Conservation (phyloP, 495 filamentous ascomycete species). For the Lophiostoma macrostomum region DNA sequence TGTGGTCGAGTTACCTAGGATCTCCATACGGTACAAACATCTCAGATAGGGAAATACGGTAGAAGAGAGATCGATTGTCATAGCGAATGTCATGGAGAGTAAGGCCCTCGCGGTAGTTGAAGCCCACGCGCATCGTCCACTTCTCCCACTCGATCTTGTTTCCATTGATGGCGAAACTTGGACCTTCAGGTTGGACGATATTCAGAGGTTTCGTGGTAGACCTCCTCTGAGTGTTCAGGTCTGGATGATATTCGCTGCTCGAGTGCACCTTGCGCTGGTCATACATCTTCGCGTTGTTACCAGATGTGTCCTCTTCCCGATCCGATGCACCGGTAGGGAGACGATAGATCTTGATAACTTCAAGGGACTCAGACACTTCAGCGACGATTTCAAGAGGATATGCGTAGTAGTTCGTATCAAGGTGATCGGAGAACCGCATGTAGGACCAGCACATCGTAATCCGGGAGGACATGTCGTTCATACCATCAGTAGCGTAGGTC, state of each 20-base stretch:
- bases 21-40: constrained; percentile 65
- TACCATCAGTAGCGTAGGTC: constrained; percentile 45
- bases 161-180: constrained; percentile 30
- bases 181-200: constrained; percentile 36
- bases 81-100: constrained; percentile 53
- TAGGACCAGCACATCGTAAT: constrained; percentile 34
- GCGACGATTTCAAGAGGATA: constrained; percentile 22
- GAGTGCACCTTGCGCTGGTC: constrained; percentile 20
- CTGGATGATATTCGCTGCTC: constrained; percentile 28
- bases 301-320: neutral
- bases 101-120: constrained; percentile 40
- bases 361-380: constrained; percentile 13
- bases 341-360: constrained; percentile 16
- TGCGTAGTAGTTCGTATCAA: constrained; percentile 23
- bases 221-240: neutral
- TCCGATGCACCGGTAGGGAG: too few species aligned
- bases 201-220: constrained; percentile 26
- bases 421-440: constrained; percentile 16
- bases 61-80: constrained; percentile 63
- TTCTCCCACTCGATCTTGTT: constrained; percentile 39
- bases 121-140: constrained; percentile 39
- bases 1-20: too few species aligned
- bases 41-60: constrained; percentile 67
- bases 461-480: constrained; percentile 41
- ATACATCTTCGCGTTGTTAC: constrained; percentile 1